Percentiles rank a stretch among this genome's conserved stretches.
These are phyloP conservation scores for Penicillium subrubescens DNA, from an alignment of 495 filamentous ascomycete species.

Conservation along the genomic window DNA sequence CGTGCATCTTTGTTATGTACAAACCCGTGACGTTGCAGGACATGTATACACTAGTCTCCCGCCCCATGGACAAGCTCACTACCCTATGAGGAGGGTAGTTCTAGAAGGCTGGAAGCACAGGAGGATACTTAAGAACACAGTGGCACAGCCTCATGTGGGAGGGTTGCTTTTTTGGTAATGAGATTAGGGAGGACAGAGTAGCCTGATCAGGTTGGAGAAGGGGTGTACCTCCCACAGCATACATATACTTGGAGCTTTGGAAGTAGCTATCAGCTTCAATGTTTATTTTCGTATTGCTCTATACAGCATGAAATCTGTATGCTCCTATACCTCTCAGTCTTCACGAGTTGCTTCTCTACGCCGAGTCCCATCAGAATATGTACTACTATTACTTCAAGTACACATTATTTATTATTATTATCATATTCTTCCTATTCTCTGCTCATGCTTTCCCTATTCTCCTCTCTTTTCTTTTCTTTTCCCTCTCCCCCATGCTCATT, in stretches of 20 bases:
- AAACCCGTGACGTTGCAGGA: not conserved
- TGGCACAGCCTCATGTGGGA: not conserved
- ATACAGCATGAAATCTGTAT: not conserved
- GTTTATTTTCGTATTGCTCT: not conserved
- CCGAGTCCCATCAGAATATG: not conserved
- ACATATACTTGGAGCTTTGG: no score
- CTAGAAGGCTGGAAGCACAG: not conserved
- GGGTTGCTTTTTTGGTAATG: not conserved
- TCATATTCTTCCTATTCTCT: not conserved
- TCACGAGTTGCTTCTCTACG: no score
- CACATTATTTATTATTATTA: not conserved
- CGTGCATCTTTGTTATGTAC: not conserved
- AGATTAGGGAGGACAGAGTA: not conserved
- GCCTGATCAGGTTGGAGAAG: not conserved
- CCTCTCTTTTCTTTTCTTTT: not conserved
- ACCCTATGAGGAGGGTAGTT: not conserved
- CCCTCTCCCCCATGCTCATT: not conserved
- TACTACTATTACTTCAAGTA: no score
- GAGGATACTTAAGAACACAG: not conserved
- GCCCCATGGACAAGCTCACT: not conserved
- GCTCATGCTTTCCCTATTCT: not conserved
- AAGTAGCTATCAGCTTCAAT: no score
- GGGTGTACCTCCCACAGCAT: no score
- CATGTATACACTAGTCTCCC: not conserved
- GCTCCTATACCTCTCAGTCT: no score